Conservation (phyloP, 306 rosid genomes). For the Parietaria judaica region DNA sequence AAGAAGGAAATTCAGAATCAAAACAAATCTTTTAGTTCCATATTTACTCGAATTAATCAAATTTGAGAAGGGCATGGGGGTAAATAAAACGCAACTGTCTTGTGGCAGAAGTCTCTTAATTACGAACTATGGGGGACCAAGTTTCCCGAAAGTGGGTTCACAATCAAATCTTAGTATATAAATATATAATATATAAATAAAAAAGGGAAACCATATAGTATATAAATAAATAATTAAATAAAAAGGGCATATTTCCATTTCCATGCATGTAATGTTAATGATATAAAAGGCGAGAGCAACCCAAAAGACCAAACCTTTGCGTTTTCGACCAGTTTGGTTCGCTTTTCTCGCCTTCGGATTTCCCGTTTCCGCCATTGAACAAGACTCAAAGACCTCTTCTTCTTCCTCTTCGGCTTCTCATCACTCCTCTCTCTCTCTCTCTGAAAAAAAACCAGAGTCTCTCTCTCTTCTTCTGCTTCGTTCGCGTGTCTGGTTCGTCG, state of each 20-base stretch:
- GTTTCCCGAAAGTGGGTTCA: not conserved
- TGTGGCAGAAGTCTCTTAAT: not conserved
- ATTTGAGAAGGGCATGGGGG: no score
- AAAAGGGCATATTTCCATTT: constrained; percentile 2
- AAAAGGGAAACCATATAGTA: not conserved
- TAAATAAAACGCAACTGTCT: not conserved
- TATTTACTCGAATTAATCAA: no score
- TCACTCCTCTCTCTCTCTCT: constrained; percentile 8
- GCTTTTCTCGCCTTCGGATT: no score
- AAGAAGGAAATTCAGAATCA: no score
- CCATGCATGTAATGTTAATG: constrained; percentile 10
- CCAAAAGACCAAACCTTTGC: not conserved
- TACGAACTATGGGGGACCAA: not conserved
- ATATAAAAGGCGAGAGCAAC: not conserved
- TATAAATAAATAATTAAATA: not conserved
- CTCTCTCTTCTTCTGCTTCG: constrained; percentile 4
- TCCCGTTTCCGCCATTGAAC: not conserved
- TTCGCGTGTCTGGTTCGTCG: constrained; percentile 4
- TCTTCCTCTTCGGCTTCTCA: constrained; percentile 31
- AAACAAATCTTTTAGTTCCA: no score
- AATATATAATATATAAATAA: not conserved
- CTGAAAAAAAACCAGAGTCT: not conserved
- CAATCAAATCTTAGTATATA: not conserved
- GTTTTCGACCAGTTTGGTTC: constrained; percentile 3
- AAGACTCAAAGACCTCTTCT: constrained; percentile 10